Percentiles rank a stretch among this genome's conserved stretches.
phyloP scores from a whole-genome alignment of 176 grass and related monocot genomes.

The Oryza longistaminata region DNA sequence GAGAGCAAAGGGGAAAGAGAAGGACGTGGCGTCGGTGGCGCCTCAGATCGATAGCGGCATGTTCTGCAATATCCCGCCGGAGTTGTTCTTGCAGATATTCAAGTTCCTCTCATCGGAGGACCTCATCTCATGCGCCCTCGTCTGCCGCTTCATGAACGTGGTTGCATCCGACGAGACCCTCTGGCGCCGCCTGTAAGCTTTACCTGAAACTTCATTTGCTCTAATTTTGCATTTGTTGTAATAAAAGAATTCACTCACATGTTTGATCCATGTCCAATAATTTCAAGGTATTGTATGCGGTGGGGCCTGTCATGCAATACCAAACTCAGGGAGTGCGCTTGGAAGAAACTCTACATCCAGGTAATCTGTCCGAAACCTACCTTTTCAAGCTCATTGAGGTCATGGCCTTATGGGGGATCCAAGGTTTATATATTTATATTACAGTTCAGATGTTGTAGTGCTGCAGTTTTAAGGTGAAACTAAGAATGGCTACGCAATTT shows the following conservation, averaged over 20 bases:
- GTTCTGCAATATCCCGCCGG: conserved; percentile 65
- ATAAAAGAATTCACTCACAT: not conserved
- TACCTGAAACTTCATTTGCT: not conserved
- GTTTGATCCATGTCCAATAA: not conserved
- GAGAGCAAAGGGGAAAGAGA: conserved; percentile 43
- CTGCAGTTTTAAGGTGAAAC: not conserved
- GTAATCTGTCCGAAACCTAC: conserved; percentile 29
- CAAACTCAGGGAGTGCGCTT: conserved; percentile 69
- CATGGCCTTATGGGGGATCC: no score
- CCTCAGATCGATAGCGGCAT: conserved; percentile 65
- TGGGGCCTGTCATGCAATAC: conserved; percentile 68
- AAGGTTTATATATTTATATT: no score
- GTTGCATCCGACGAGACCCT: conserved; percentile 87
- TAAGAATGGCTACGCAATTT: not conserved
- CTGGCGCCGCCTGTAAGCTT: conserved; percentile 83
- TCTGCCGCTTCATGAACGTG: conserved; percentile 80
- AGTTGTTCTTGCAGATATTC: conserved; percentile 83
- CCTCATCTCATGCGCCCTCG: conserved; percentile 74
- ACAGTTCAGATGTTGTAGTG: not conserved
- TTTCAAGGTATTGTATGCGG: conserved; percentile 82
- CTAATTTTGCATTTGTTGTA: not conserved
- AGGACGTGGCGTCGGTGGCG: conserved; percentile 2
- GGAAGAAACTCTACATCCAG: conserved; percentile 98
- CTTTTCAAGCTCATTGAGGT: not conserved
- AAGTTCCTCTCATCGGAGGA: conserved; percentile 98